Evolutionary conservation across 345 rosid species (phyloP), one percentile per base, ranked within the genome.

Genomic region (Ceriops tagal): DNA sequence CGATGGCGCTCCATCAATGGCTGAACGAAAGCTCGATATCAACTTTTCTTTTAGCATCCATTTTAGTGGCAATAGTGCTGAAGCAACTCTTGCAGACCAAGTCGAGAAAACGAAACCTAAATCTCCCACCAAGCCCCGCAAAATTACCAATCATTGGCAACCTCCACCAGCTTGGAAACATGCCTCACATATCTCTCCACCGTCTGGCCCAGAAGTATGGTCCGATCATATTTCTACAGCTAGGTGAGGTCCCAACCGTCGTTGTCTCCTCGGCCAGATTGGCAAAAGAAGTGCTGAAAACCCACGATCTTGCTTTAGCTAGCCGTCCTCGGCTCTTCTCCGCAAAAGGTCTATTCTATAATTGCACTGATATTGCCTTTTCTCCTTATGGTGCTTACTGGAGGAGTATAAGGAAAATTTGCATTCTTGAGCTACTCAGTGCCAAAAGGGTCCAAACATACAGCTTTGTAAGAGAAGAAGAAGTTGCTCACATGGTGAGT

Each of bases 1-100:
- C 46, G 5, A 79, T 81, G 84, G 73, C 80, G 56, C 61, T 62
- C 47, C 71, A 68, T 30, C 74, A 70, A 73, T 74, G 80, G 83
- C 79, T 74, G 53, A 10, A 62, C 19, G 71, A 71, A 20, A 3
- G 61, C 34, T 53, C 57, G 61, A 62, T 24, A 5, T 55, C 69
- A 18, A 43, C 30, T 65, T 37, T 71, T 58, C 18, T 78, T 30
- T 34, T 71, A 21, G 68, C 80, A 16, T 26, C 81, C 61, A 74
- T 76, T 58, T 68, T 79, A 31, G 35, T 72, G 3, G 26, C 57
- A 32, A 4, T 74, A 2, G 7, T 72, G 30, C 65, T 81, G 1
- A 73, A 53, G 61, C 55, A 75, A 49, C 21, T 83, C 18, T 19
- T 67, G 10, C 68, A 53, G 63, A 49, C 20, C 8, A 79, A 71